phyloP scores from a whole-genome alignment of 371 early-diverging fungal species.

The Circinella minor region DNA sequence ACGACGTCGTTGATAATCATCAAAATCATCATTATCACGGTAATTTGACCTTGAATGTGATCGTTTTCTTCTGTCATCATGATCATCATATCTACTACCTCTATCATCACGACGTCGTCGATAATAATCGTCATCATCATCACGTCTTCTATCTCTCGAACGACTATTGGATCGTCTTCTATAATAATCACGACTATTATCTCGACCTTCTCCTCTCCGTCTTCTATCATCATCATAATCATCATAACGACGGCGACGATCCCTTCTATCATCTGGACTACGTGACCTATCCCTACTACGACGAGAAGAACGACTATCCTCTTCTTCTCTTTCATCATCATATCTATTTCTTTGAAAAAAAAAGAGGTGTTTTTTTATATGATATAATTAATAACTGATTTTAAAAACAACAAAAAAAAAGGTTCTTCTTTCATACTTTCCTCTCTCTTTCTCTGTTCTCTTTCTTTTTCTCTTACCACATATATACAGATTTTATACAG shows the following conservation, averaged over 20 bases:
- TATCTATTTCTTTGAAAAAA: background rate
- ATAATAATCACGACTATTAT: conserved; percentile 12
- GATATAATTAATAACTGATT: background rate
- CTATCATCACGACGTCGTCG: conserved; percentile 8
- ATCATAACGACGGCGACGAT: background rate
- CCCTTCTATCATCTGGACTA: conserved; percentile 9
- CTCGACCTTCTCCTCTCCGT: background rate
- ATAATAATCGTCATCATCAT: conserved; percentile 14
- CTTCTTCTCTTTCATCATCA: conserved; percentile 8
- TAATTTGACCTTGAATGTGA: conserved; percentile 6
- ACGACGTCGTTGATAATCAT: too few relatives aligned
- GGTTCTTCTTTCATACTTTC: too few relatives aligned
- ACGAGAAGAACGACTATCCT: background rate
- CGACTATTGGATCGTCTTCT: background rate
- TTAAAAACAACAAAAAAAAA: background rate
- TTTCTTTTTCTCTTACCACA: background rate
- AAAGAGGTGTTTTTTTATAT: background rate
- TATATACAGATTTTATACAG: too few relatives aligned
- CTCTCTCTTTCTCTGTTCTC: background rate
- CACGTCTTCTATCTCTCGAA: conserved; percentile 2
- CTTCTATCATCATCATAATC: conserved; percentile 5
- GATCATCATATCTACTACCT: conserved; percentile 5
- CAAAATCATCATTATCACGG: too few relatives aligned
- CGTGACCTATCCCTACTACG: conserved; percentile 1
- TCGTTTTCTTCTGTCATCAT: conserved; percentile 3